A percentile compares a stretch with the other conserved stretches of the same genome.
These are phyloP conservation scores for Penicillium sp. DNA, from an alignment of 2,329 filamentous ascomycete genomes.

Conservation along the genomic window DNA sequence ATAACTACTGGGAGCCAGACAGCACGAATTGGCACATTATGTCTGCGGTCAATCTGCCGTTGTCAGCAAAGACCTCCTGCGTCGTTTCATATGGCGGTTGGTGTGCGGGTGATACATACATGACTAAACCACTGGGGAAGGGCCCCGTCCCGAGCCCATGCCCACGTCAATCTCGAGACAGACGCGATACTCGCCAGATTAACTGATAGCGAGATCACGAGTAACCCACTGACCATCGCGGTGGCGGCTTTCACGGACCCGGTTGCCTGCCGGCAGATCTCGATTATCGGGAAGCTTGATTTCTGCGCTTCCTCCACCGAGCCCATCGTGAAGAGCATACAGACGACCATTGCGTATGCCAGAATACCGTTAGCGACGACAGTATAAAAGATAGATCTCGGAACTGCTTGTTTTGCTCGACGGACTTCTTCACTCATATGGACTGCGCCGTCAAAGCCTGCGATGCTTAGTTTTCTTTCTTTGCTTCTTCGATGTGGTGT, in stretches of 20 bases:
- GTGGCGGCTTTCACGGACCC: conserved; percentile 42
- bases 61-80: not conserved
- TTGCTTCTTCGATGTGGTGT: no score
- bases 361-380: conserved; percentile 44
- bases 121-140: conserved; percentile 34
- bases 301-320: conserved; percentile 34
- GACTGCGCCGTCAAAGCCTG: conserved; percentile 49
- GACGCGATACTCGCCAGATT: conserved; percentile 47
- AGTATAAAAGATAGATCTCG: conserved; percentile 46
- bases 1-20: conserved; percentile 35
- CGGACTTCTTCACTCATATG: conserved; percentile 50
- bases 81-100: not conserved
- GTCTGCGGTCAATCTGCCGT: conserved; percentile 32
- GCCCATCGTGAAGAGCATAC: conserved; percentile 46
- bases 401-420: conserved; percentile 47
- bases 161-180: conserved; percentile 50
- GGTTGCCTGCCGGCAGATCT: conserved; percentile 43
- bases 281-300: conserved; percentile 43
- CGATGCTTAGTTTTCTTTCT: not conserved
- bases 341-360: conserved; percentile 42
- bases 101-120: conserved; percentile 4
- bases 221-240: conserved; percentile 32
- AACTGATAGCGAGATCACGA: conserved; percentile 38
- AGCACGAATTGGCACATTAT: conserved; percentile 35
- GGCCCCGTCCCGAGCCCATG: conserved; percentile 50